phyloP scores from a whole-genome alignment of 2,329 filamentous ascomycete species.

The Pseudogymnoascus sp. region DNA sequence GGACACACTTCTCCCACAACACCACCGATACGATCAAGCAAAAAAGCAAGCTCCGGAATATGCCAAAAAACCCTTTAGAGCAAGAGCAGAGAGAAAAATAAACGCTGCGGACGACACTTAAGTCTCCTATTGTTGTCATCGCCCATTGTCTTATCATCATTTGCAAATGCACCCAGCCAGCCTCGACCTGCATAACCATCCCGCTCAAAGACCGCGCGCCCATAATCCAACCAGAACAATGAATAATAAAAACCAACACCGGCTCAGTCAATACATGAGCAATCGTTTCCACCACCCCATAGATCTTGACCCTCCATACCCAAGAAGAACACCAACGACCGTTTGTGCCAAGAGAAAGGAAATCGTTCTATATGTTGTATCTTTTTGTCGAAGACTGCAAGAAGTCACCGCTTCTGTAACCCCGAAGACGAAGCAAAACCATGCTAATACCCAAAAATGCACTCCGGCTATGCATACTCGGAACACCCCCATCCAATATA shows the following conservation, averaged over 20 bases:
- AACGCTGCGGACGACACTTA: constrained; percentile 1
- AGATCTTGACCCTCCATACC: constrained; percentile 23
- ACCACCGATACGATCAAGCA: neutral
- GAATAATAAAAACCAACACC: constrained; percentile 21
- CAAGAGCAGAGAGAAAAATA: neutral
- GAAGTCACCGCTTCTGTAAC: constrained; percentile 30
- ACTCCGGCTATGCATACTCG: constrained; percentile 25
- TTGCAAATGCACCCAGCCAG: constrained; percentile 1
- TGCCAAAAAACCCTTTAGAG: neutral
- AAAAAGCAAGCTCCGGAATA: neutral
- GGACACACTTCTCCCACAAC: neutral
- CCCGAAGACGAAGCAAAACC: constrained; percentile 27
- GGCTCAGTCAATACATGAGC: constrained; percentile 16
- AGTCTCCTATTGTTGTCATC: neutral
- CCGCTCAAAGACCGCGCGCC: neutral
- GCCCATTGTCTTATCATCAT: constrained; percentile 9
- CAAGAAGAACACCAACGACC: constrained; percentile 24
- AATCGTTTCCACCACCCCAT: constrained; percentile 12
- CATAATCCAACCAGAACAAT: constrained; percentile 1
- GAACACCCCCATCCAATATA: constrained; percentile 25
- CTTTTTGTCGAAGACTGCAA: constrained; percentile 25
- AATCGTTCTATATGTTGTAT: constrained; percentile 30
- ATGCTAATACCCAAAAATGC: constrained; percentile 24
- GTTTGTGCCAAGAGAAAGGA: constrained; percentile 20
- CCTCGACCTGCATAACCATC: neutral